Percentiles rank a stretch among this genome's conserved stretches.
phyloP scores from a whole-genome alignment of 1,284 basidiomycete species.

The Albatrellus sp. region DNA sequence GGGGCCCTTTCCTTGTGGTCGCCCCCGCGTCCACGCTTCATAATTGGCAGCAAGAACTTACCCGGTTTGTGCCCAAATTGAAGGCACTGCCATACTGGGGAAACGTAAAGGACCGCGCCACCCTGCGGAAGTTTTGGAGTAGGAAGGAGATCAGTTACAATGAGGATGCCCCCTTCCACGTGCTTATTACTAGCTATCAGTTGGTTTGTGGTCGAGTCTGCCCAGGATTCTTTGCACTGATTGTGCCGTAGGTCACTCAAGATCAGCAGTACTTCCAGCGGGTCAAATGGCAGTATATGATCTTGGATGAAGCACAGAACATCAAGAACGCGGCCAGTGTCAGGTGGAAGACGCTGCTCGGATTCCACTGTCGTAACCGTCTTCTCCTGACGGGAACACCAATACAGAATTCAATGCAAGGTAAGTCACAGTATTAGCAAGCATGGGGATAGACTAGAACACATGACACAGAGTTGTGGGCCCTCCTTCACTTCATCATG shows the following conservation, averaged over 20 bases:
- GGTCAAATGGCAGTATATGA: constrained; percentile 99
- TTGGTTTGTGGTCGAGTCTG: constrained; percentile 40
- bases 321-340: constrained; percentile 98
- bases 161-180: constrained; percentile 92
- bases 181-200: constrained; percentile 96
- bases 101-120: constrained; percentile 91
- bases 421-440: constrained; percentile 27
- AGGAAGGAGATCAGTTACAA: constrained; percentile 95
- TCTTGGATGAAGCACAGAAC: constrained; percentile 98
- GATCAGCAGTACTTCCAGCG: constrained; percentile 98
- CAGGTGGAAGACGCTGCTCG: constrained; percentile 94
- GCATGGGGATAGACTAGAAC: constrained; percentile 4
- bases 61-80: constrained; percentile 87
- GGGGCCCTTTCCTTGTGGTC: constrained; percentile 99
- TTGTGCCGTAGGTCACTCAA: constrained; percentile 61
- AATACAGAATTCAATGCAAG: constrained; percentile 99
- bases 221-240: neutral
- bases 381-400: constrained; percentile 95
- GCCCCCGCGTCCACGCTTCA: constrained; percentile 96
- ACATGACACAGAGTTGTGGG: constrained; percentile 80
- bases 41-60: constrained; percentile 99
- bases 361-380: constrained; percentile 94
- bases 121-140: constrained; percentile 96
- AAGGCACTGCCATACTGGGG: constrained; percentile 99
- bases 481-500: constrained; percentile 99